Base-by-base conservation (phyloP, 768 basidiomycete species). In the Cystobasidiopsis lactophilus region DNA sequence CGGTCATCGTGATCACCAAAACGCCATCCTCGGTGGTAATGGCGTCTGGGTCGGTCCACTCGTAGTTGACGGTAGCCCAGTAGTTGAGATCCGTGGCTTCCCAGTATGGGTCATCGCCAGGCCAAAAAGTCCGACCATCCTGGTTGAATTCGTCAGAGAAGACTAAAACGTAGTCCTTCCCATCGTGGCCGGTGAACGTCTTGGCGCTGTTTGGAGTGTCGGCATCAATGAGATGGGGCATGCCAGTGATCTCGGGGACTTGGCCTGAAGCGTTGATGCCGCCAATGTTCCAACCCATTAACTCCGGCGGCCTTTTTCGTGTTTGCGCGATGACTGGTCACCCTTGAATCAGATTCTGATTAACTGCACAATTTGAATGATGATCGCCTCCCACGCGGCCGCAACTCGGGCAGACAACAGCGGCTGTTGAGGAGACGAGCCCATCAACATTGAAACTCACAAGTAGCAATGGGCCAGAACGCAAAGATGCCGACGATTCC, bases 221-320 rank as follows among this genome's bases (percentile, higher is more conserved):
- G 2, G 59, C 50, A 67, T 98, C 91, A 60, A 96, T 74, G 30
- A 93, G 66, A 1, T 58, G 65, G 0, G 78, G 80, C 53, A 88
- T 66, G 52, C 75, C 74, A 3, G 77, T 72, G 2, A 89, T 73
- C 49, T 70, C 66, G 1, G 89, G 85, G 30, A 95, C 78, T 67
- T 95, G 89, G 2, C 91, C 91, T 0, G 80, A 73, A 16, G 68
- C 74, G 60, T 96, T 96, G 59, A 84, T 78, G 3, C 82, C 82
- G 21, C 88, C 89, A n/a, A 89, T 71, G 64, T 89, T 89, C 67
- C 77, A 88, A 9, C 57, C 60, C 31, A 40, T 37, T 5, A 52
- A 24, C 7, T n/a, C n/a, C n/a, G 11, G 48, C 5, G 18, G n/a
- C 38, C 52, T 46, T 9, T 16, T 45, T 27, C 40, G 23, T 16